Conservation (phyloP, 2,329 filamentous ascomycete species). For the Phaeosphaeriaceae sp. region DNA sequence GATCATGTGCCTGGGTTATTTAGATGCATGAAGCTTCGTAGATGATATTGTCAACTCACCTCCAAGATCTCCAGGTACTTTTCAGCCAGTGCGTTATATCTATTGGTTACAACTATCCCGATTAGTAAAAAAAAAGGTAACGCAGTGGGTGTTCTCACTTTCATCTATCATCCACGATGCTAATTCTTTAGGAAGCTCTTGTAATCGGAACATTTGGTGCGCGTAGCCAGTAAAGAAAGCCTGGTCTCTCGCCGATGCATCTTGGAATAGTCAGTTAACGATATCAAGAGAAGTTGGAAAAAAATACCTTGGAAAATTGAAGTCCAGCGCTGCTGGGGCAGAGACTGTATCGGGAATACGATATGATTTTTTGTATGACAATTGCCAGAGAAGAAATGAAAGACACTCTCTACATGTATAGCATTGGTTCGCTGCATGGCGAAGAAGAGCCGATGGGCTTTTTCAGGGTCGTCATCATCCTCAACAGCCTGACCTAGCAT, state of each 20-base stretch:
- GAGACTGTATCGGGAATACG: constrained; percentile 15
- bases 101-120: constrained; percentile 36
- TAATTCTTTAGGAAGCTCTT: constrained; percentile 47
- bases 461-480: constrained; percentile 77
- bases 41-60: constrained; percentile 10
- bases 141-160: constrained; percentile 19
- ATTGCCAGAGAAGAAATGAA: constrained; percentile 59
- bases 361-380: constrained; percentile 1
- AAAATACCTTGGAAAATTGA: constrained; percentile 38
- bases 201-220: constrained; percentile 45
- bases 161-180: constrained; percentile 53
- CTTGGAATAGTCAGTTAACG: constrained; percentile 20
- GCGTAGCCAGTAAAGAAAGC: constrained; percentile 53
- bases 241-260: constrained; percentile 39
- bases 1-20: constrained; percentile 20
- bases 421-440: constrained; percentile 68
- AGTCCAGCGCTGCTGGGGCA: constrained; percentile 44
- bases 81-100: constrained; percentile 43
- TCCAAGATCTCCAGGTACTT: constrained; percentile 44
- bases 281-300: neutral
- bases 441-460: constrained; percentile 57
- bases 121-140: constrained; percentile 22
- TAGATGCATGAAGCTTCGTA: constrained; percentile 1
- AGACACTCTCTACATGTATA: constrained; percentile 58
- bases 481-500: constrained; percentile 47